Conservation (phyloP, 129 eudicot genomes). For the Silybum marianum region DNA sequence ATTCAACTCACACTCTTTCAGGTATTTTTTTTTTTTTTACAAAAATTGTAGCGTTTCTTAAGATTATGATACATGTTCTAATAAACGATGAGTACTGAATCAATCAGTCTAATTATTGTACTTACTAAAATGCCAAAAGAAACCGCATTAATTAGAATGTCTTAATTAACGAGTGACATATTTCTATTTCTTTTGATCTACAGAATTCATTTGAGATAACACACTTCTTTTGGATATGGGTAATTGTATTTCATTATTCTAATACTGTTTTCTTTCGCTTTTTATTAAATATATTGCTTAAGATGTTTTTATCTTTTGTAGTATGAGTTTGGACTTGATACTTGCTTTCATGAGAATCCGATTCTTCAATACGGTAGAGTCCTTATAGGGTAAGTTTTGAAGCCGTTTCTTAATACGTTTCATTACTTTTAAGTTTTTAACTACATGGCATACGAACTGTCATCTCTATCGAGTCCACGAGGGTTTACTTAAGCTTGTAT, state of each 20-base stretch:
- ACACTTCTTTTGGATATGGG: conserved; percentile 91
- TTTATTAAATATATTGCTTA: not conserved
- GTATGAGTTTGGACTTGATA: conserved; percentile 87
- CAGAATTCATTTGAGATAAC: conserved; percentile 99
- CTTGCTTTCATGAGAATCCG: conserved; percentile 68
- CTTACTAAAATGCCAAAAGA: not conserved
- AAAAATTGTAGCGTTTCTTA: not conserved
- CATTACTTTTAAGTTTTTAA: not conserved
- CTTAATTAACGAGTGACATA: not conserved
- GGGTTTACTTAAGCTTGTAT: not conserved
- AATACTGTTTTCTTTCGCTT: not conserved
- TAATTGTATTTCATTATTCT: conserved; percentile 21
- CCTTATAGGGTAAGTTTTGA: conserved; percentile 60
- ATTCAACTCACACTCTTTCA: conserved; percentile 89
- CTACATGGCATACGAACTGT: not conserved
- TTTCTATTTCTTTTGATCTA: conserved; percentile 10
- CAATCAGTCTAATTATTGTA: not conserved
- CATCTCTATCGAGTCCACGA: not conserved
- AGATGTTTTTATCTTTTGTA: conserved; percentile 26
- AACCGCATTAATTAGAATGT: not conserved
- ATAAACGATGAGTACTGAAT: not conserved
- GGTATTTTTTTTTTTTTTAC: conserved; percentile 37
- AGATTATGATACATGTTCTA: not conserved
- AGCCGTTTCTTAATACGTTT: not conserved
- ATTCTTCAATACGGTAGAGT: conserved; percentile 53